Percentiles rank a stretch among this genome's conserved stretches.
Evolutionary conservation across 768 basidiomycete species (phyloP).

Genomic region (Termitomyces eurrhizus): DNA sequence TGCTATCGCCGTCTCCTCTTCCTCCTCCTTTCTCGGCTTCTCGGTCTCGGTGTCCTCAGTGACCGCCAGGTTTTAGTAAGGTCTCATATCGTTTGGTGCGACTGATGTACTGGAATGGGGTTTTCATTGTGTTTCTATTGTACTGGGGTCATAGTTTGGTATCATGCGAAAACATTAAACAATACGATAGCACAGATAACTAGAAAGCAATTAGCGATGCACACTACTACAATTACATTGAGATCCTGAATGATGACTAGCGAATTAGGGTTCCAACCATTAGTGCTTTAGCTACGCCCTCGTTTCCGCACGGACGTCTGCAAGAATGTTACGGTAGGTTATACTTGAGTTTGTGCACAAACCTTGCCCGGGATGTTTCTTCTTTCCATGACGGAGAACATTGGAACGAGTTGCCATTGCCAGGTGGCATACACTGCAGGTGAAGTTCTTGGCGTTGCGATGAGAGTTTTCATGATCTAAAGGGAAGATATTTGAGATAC

Average conservation of each 20-base stretch:
- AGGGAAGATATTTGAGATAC: not conserved
- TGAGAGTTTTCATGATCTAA: slow-evolving; percentile 18
- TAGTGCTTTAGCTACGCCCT: no score
- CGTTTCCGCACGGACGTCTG: not conserved
- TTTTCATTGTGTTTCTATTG: not conserved
- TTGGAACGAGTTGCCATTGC: slow-evolving; percentile 12
- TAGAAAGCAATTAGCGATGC: not conserved
- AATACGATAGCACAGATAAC: not conserved
- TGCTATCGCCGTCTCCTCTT: no score
- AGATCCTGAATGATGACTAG: not conserved
- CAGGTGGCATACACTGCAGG: slow-evolving; percentile 8
- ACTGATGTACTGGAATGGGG: not conserved
- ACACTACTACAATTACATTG: not conserved
- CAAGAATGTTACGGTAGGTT: not conserved
- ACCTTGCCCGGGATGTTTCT: slow-evolving; percentile 8
- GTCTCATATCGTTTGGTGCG: no score
- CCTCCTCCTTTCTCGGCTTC: no score
- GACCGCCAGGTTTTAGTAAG: no score
- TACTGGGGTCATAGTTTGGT: no score
- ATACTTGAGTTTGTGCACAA: not conserved
- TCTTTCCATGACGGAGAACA: slow-evolving; percentile 8
- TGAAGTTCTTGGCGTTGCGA: slow-evolving; percentile 8
- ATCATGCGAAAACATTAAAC: not conserved
- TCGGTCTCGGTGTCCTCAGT: no score
- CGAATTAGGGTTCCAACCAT: not conserved